phyloP scores from a whole-genome alignment of 768 basidiomycete genomes.

The Lactifluus hygrophoroides region DNA sequence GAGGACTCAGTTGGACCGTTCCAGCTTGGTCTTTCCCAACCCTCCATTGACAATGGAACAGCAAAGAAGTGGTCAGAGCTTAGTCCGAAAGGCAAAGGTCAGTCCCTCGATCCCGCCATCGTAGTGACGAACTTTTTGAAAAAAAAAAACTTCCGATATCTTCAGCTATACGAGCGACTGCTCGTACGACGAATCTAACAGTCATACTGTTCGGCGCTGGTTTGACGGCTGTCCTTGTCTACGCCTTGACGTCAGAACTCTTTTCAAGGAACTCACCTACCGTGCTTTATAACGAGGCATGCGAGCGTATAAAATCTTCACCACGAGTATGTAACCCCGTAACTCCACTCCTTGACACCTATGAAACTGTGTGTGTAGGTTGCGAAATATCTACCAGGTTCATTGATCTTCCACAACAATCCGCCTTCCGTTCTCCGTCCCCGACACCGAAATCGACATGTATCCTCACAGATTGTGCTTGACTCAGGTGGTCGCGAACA shows the following conservation, averaged over 20 bases:
- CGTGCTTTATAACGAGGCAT: slow-evolving; percentile 59
- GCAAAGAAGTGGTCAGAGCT: slow-evolving; percentile 75
- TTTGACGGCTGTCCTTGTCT: slow-evolving; percentile 64
- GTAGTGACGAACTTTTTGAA: not conserved
- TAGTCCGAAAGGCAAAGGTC: slow-evolving; percentile 69
- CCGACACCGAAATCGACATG: slow-evolving; percentile 74
- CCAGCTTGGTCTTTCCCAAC: slow-evolving; percentile 57
- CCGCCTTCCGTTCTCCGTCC: slow-evolving; percentile 69
- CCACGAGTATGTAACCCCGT: slow-evolving; percentile 30
- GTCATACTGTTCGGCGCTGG: slow-evolving; percentile 72
- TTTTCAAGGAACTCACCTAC: slow-evolving; percentile 87
- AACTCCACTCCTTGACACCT: not conserved
- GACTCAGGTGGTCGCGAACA: slow-evolving; percentile 73
- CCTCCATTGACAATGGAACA: slow-evolving; percentile 45
- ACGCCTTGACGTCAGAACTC: slow-evolving; percentile 73
- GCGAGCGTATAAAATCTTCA: slow-evolving; percentile 41
- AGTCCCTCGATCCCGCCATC: not conserved
- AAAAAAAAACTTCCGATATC: not conserved
- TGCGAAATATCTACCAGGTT: slow-evolving; percentile 55
- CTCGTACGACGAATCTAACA: slow-evolving; percentile 42
- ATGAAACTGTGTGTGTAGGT: slow-evolving; percentile 37
- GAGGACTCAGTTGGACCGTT: slow-evolving; percentile 72
- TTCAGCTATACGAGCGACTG: slow-evolving; percentile 45
- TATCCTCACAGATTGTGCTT: slow-evolving; percentile 66
- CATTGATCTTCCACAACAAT: slow-evolving; percentile 72